Conservation (phyloP, 768 basidiomycete species). For the Suillus lakei region DNA sequence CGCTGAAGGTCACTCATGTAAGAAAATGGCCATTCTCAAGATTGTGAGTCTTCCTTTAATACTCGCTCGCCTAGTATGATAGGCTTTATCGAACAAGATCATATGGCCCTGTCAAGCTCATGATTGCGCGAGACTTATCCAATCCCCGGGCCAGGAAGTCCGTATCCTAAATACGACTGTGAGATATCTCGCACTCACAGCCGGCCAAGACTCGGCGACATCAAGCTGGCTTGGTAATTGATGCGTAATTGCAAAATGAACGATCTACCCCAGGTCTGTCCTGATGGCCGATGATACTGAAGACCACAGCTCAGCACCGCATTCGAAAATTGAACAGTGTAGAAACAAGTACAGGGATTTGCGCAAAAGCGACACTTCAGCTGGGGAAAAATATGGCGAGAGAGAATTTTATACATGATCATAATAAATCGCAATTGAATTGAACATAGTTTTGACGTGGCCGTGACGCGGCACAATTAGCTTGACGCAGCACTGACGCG, state of each 20-base stretch:
- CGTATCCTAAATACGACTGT: constrained; percentile 3
- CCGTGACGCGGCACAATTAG: too few species aligned
- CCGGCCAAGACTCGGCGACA: too few species aligned
- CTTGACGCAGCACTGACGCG: too few species aligned
- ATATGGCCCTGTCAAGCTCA: background rate
- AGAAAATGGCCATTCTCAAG: background rate
- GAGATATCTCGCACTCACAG: background rate
- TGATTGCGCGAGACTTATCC: background rate
- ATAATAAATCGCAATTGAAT: too few species aligned
- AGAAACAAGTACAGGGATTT: too few species aligned
- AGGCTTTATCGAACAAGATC: background rate
- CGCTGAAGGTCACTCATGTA: constrained; percentile 3
- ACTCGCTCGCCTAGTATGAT: background rate
- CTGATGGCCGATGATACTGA: background rate
- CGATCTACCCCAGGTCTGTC: background rate
- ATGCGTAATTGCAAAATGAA: background rate
- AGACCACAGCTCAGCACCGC: background rate
- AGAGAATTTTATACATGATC: too few species aligned
- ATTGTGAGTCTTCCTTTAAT: constrained; percentile 1
- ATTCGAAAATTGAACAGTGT: too few species aligned
- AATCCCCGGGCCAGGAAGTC: background rate
- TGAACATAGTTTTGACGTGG: too few species aligned
- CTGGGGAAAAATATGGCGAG: too few species aligned
- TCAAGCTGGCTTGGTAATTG: background rate
- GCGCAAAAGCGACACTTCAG: too few species aligned